Evolutionary conservation across 2,329 filamentous ascomycete genomes (phyloP).

Genomic region (Epichloe gansuensis): DNA sequence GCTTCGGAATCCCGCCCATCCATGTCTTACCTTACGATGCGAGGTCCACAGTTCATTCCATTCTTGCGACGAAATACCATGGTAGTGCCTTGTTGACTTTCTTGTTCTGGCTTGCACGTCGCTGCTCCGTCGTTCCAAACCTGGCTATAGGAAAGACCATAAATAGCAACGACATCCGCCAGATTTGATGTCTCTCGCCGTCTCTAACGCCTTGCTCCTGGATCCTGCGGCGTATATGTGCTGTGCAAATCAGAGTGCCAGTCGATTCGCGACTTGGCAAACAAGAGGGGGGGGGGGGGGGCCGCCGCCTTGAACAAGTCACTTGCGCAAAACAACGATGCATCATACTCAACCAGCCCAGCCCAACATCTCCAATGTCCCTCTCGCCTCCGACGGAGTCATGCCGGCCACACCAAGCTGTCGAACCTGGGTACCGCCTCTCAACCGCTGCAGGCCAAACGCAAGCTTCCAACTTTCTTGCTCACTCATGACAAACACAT

Average conservation of each 20-base stretch:
- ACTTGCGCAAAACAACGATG: neutral
- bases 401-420: conserved; percentile 47
- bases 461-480: conserved; percentile 57
- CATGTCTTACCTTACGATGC: neutral
- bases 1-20: neutral
- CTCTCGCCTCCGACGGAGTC: conserved; percentile 38
- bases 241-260: neutral
- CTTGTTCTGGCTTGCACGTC: neutral
- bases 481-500: conserved; percentile 50
- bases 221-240: neutral
- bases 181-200: neutral
- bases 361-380: conserved; percentile 44
- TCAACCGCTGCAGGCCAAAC: conserved; percentile 45
- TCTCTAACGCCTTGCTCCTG: conserved; percentile 1
- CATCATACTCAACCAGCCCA: conserved; percentile 25
- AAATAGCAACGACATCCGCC: neutral
- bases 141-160: neutral
- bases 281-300: neutral
- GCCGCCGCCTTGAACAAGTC: neutral
- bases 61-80: neutral
- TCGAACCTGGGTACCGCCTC: conserved; percentile 46
- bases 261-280: neutral
- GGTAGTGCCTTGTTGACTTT: neutral
- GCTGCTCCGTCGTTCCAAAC: neutral
- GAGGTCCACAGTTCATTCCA: neutral